Percentiles rank a stretch among this genome's conserved stretches.
Conservation (phyloP, 495 filamentous ascomycete species). For the Elasticomyces elasticus region DNA sequence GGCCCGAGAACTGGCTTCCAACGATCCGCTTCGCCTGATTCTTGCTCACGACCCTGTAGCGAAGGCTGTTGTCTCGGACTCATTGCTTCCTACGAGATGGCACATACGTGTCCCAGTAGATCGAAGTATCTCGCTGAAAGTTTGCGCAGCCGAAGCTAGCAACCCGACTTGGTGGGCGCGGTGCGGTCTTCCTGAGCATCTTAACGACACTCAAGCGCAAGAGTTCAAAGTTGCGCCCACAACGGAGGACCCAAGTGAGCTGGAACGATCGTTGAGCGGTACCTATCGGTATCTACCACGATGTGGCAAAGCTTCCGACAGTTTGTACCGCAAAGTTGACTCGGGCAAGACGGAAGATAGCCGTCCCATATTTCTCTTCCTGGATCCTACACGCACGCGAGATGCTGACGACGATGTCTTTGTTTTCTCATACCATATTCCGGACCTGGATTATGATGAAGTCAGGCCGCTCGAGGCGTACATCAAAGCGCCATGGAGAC, state of each 20-base stretch:
- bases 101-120: conserved; percentile 10
- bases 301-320: conserved; percentile 58
- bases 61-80: conserved; percentile 34
- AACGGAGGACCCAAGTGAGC: conserved; percentile 5
- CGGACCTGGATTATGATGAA: conserved; percentile 45
- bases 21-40: conserved; percentile 38
- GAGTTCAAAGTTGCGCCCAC: conserved; percentile 31
- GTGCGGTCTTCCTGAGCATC: conserved; percentile 17
- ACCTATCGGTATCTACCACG: conserved; percentile 45
- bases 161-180: conserved; percentile 21
- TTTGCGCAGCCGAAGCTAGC: not conserved
- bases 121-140: not conserved
- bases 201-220: conserved; percentile 35
- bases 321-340: conserved; percentile 39
- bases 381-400: conserved; percentile 47
- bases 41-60: conserved; percentile 49
- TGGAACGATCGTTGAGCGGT: conserved; percentile 39
- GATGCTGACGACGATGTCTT: conserved; percentile 45
- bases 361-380: conserved; percentile 51
- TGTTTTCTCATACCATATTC: conserved; percentile 50
- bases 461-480: conserved; percentile 40
- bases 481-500: conserved; percentile 29
- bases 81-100: conserved; percentile 22
- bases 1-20: conserved; percentile 27
- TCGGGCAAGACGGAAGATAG: not conserved